Evolutionary conservation across 2,329 filamentous ascomycete genomes (phyloP).

Genomic region (Ophiosphaerella korrae): DNA sequence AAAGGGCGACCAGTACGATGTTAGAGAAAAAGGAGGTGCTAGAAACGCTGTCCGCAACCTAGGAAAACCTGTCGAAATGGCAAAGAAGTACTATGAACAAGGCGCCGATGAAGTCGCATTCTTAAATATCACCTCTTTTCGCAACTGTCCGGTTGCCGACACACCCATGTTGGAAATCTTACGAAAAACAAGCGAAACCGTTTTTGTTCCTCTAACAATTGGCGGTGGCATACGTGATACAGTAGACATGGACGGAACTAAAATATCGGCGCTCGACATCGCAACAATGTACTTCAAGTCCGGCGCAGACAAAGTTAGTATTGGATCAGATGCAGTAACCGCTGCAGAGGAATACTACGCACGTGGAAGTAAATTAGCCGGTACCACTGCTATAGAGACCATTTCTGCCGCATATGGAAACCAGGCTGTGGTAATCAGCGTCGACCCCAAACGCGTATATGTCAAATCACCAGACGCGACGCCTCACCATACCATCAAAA

Average conservation of each 20-base stretch:
- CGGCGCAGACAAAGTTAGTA: constrained; percentile 96
- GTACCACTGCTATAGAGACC: constrained; percentile 90
- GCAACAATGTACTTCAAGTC: constrained; percentile 97
- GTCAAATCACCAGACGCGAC: constrained; percentile 72
- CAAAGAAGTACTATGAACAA: constrained; percentile 90
- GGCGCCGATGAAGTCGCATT: constrained; percentile 97
- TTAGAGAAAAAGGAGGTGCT: constrained; percentile 78
- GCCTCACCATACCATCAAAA: constrained; percentile 75
- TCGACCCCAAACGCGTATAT: constrained; percentile 92
- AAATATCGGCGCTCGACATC: constrained; percentile 87
- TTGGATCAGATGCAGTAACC: constrained; percentile 90
- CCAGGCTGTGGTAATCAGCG: constrained; percentile 93
- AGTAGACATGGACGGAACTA: constrained; percentile 82
- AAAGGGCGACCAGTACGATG: constrained; percentile 98
- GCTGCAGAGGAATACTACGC: constrained; percentile 91
- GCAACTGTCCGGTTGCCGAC: constrained; percentile 90
- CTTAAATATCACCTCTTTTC: constrained; percentile 97
- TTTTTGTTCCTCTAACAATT: constrained; percentile 95
- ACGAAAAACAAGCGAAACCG: constrained; percentile 81
- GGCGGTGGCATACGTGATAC: constrained; percentile 95
- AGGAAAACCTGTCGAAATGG: constrained; percentile 96
- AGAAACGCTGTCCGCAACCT: constrained; percentile 78
- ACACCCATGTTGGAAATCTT: constrained; percentile 95
- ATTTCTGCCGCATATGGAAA: constrained; percentile 93
- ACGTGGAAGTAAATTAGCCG: constrained; percentile 69